Evolutionary conservation across 371 early-diverging fungal species (phyloP), one percentile per base, ranked within the genome.

Genomic region (Syncephalastrum monosporum): DNA sequence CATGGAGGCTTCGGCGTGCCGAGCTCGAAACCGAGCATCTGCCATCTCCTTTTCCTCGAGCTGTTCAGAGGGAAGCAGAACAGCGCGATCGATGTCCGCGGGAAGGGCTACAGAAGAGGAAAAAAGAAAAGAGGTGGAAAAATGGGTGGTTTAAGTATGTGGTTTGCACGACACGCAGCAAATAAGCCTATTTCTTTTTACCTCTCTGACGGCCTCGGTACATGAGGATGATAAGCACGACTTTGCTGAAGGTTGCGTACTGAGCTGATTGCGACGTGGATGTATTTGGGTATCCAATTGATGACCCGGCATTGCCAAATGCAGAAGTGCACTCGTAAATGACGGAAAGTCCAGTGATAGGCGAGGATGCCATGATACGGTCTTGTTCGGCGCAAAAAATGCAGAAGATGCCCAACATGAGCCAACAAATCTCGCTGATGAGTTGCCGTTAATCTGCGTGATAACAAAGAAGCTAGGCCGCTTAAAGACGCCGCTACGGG

Each of bases 301-400:
- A 72, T 1, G 73, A 67, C 21, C 76, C 76, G 5, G 69, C 70
- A 42, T 72, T 75, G 44, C 64, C 73, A 67, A 72, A 75, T 1
- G 73, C 72, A 49, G 73, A 72, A 14, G 72, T 73, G 51, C 73
- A 72, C 55, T 75, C 76, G 29, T 72, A 75, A 47, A 75, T 70
- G 12, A 75, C 67, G 7, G 71, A 64, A 5, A 59, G 55, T 4
- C 68, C 63, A 10, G 70, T 75, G n/a, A 75, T 50, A 25, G 72
- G 67, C 1, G 76, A 70, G 13, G 72, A 68, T 2, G 63, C 52
- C 76, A 75, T 70, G 54, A 72, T 72, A 52, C 56, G 15, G 73
- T 59, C 54, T 70, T 71, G 13, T 70, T 64, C 0, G 64, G 43
- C 63, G 51, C 68, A 63, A 10, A 72, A 67, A 5, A 63, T 5